Percentiles rank a stretch among this genome's conserved stretches.
phyloP scores from a whole-genome alignment of 2,329 filamentous ascomycete genomes.

The Alternaria ventricosa region DNA sequence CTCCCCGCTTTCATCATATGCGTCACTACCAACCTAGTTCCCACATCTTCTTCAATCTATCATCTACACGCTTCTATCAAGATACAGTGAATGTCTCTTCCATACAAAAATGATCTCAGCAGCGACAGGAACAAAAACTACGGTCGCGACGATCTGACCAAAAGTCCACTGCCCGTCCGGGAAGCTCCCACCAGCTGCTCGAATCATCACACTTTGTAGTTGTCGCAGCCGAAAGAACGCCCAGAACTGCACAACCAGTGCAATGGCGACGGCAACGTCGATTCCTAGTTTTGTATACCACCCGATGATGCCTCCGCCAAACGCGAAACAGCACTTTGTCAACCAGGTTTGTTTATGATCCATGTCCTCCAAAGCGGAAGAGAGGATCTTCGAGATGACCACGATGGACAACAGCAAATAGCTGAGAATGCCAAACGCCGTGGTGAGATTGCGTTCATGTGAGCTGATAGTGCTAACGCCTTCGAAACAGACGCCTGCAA shows the following conservation, averaged over 20 bases:
- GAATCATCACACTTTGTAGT: slow-evolving; percentile 22
- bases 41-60: not conserved
- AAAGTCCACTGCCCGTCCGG: slow-evolving; percentile 26
- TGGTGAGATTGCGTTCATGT: not conserved
- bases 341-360: not conserved
- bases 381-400: slow-evolving; percentile 10
- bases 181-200: slow-evolving; percentile 14
- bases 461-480: not conserved
- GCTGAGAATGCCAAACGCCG: slow-evolving; percentile 8
- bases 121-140: slow-evolving; percentile 27
- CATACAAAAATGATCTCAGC: slow-evolving; percentile 9
- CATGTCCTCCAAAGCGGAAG: not conserved
- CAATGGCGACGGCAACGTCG: not conserved
- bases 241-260: slow-evolving; percentile 24
- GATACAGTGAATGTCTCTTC: not conserved
- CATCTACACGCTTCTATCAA: not conserved
- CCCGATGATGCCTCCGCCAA: not conserved
- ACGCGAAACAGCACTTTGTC: not conserved
- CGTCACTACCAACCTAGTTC: not conserved
- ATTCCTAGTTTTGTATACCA: not conserved
- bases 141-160: slow-evolving; percentile 27
- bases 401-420: slow-evolving; percentile 13
- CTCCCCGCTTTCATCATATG: not conserved
- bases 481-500: slow-evolving; percentile 9
- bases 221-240: slow-evolving; percentile 22